These are phyloP conservation scores for Xylaria sp. DNA, from an alignment of 2,329 filamentous ascomycete species.

Conservation along the genomic window DNA sequence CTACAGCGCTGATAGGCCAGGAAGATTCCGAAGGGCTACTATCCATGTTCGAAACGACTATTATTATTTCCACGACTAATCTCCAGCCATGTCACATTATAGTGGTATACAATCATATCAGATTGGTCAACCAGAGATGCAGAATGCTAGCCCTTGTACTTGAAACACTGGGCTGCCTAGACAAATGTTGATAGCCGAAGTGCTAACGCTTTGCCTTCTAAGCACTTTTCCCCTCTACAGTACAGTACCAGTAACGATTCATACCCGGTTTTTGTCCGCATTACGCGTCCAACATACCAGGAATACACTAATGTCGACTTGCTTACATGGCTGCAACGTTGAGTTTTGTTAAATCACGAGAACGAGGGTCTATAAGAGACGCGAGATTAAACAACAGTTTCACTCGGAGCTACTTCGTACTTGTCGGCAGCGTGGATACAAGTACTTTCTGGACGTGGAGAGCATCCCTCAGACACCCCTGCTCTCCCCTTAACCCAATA, in stretches of 20 bases:
- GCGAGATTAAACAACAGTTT: background rate
- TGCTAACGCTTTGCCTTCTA: background rate
- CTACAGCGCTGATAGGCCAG: slow-evolving; percentile 21
- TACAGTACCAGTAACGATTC: too few relatives aligned
- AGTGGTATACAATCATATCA: slow-evolving; percentile 10
- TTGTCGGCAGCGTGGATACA: background rate
- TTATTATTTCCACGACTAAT: slow-evolving; percentile 6
- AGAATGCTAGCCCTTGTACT: slow-evolving; percentile 11
- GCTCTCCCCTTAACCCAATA: slow-evolving; percentile 21
- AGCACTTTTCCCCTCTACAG: too few relatives aligned
- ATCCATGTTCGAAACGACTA: slow-evolving; percentile 8
- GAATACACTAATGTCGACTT: background rate
- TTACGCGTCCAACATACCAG: slow-evolving; percentile 13
- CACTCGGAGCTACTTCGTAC: background rate
- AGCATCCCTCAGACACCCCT: too few relatives aligned
- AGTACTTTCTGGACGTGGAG: too few relatives aligned
- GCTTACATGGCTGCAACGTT: background rate
- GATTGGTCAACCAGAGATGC: slow-evolving; percentile 1
- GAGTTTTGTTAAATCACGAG: background rate
- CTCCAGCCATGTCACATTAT: slow-evolving; percentile 17
- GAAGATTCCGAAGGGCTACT: slow-evolving; percentile 15
- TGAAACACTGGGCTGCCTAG: slow-evolving; percentile 23
- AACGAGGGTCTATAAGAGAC: background rate
- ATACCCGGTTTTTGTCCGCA: background rate
- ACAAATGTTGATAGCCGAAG: slow-evolving; percentile 25